Base-by-base conservation (phyloP, 2,329 filamentous ascomycete genomes). In the Periglandula ipomoeae region DNA sequence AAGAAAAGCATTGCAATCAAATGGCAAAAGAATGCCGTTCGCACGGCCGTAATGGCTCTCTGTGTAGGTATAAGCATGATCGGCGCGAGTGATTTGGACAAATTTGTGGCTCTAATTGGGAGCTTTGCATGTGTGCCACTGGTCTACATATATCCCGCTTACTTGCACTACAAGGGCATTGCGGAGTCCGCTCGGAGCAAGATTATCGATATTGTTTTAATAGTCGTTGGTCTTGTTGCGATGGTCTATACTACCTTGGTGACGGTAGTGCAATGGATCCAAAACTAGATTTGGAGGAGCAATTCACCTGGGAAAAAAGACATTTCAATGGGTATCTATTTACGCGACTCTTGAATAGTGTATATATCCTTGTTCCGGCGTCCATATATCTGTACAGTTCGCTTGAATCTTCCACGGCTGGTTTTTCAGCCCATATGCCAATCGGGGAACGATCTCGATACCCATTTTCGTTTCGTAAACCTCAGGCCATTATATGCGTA, bases 111-210 rank as follows among this genome's bases (percentile, higher is more conserved):
- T 0, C 67, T 89, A 42, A 87, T 88, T 54, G 85, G 85, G 11
- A 82, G 78, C 34, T 81, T 86, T 58, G 84, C 84, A 2, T 89
- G 85, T 56, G 82, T 89, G 47, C 85, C 85, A 13, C 65, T 89
- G 54, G 84, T 89, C 10, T 89, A 88, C 64, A 85, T 89, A 50
- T 89, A 88, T 59, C 85, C 86, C 39, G 76, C 85, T 0, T 82
- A 75, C 53, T 60, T 89, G 58, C 85, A 89, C 62, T 84, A 80
- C 65, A 80, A 74, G 57, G 84, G 81, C 4, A 72, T 84, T 3
- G 85, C 84, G 6, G 69, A 73, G 44, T 76, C 72, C n/a, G 64
- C 61, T 27, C 68, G 64, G 60, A 74, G 69, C 24, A 86, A 81
- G 66, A 61, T 65, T 2, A 70, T 78, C 4, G 85, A 89, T 58